Conservation (phyloP, 257 asterid genomes). For the Orobanche coerulescens region DNA sequence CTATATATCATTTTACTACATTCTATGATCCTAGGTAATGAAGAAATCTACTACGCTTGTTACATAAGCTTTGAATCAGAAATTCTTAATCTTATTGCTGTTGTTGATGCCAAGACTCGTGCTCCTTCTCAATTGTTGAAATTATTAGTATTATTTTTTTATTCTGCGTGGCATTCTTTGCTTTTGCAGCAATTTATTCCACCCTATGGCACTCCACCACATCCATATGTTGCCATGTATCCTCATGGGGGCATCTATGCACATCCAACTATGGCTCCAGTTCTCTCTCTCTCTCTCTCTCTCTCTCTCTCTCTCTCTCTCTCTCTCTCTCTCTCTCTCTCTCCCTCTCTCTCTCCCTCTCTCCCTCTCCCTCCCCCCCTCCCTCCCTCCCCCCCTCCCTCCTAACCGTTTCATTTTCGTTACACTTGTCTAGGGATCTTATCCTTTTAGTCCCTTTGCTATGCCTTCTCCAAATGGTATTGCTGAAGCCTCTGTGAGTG, state of each 20-base stretch:
- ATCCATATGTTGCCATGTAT: slow-evolving; percentile 95
- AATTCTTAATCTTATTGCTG: neutral
- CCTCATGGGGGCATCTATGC: slow-evolving; percentile 90
- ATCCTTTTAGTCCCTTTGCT: slow-evolving; percentile 89
- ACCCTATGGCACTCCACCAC: slow-evolving; percentile 95
- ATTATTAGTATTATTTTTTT: neutral
- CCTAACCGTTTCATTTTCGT: slow-evolving; percentile 16
- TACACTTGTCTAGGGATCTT: slow-evolving; percentile 49
- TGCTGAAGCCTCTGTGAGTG: slow-evolving; percentile 75
- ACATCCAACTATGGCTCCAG: slow-evolving; percentile 94
- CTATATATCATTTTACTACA: neutral
- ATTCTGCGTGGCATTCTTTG: slow-evolving; percentile 18
- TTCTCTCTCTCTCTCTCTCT: slow-evolving; percentile 24
- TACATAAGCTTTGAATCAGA: neutral
- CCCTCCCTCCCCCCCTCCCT: too few relatives aligned
- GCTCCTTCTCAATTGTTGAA: neutral
- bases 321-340: slow-evolving; percentile 18
- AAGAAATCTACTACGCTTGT: neutral
- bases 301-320: slow-evolving; percentile 18
- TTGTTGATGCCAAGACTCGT: neutral
- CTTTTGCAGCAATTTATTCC: slow-evolving; percentile 81
- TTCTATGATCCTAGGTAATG: neutral
- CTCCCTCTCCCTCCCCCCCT: too few relatives aligned
- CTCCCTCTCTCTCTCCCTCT: slow-evolving; percentile 49
- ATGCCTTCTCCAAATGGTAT: slow-evolving; percentile 87